Percentiles rank a stretch among this genome's conserved stretches.
phyloP scores from a whole-genome alignment of 352 stramenopile species.

The Pythium oligandrum region DNA sequence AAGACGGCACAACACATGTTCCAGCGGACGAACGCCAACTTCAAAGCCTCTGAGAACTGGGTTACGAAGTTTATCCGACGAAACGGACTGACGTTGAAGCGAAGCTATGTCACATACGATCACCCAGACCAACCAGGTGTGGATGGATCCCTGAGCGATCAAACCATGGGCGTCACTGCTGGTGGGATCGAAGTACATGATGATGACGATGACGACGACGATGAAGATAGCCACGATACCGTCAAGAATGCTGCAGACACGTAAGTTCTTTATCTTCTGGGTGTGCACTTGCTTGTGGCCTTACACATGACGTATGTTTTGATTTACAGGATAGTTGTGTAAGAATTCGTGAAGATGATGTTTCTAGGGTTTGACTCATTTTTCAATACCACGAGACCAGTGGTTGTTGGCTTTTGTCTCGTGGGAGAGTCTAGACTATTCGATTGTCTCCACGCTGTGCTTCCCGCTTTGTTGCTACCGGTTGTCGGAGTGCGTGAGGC shows the following conservation, averaged over 20 bases:
- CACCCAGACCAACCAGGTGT: slow-evolving; percentile 9
- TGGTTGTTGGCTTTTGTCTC: too few species aligned
- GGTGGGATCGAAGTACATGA: slow-evolving; percentile 17
- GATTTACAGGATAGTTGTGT: slow-evolving; percentile 12
- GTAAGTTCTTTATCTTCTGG: slow-evolving; percentile 4
- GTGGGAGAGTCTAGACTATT: too few species aligned
- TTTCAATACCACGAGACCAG: too few species aligned
- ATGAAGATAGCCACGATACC: slow-evolving; percentile 7
- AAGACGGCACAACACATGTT: slow-evolving; percentile 85
- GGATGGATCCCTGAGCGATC: too few species aligned
- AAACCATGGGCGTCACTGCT: slow-evolving; percentile 1
- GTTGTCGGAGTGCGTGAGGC: slow-evolving; percentile 16
- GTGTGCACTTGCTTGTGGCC: too few species aligned
- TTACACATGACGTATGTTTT: not conserved
- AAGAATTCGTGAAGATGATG: not conserved
- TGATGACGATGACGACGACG: slow-evolving; percentile 17
- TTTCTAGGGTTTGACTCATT: too few species aligned
- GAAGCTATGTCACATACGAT: slow-evolving; percentile 74
- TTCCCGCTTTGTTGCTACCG: slow-evolving; percentile 9
- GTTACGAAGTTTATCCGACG: slow-evolving; percentile 81
- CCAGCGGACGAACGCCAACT: slow-evolving; percentile 58
- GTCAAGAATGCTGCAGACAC: slow-evolving; percentile 1
- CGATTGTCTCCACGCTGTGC: not conserved
- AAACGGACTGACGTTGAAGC: slow-evolving; percentile 70
- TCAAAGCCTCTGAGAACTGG: slow-evolving; percentile 82